Conservation (phyloP, 371 early-diverging fungal species). For the Actinomortierella wolfii region DNA sequence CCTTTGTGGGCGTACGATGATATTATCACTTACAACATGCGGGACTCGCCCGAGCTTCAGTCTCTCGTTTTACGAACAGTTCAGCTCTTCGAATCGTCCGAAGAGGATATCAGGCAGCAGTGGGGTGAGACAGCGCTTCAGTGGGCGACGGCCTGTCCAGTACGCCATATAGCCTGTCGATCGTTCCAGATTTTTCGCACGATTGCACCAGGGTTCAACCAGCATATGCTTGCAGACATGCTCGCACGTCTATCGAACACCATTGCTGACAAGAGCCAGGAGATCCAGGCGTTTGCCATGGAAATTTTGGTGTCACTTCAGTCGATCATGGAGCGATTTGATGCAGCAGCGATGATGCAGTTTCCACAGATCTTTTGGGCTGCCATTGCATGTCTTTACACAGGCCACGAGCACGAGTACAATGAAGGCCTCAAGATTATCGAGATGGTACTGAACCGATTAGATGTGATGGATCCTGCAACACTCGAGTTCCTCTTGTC, state of each 20-base stretch:
- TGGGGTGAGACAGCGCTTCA: constrained; percentile 90
- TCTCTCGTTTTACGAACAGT: constrained; percentile 54
- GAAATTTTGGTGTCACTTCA: constrained; percentile 82
- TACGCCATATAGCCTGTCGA: constrained; percentile 87
- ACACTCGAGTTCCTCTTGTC: constrained; percentile 47
- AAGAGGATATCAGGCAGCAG: constrained; percentile 73
- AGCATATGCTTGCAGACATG: constrained; percentile 83
- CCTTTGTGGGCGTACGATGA: constrained; percentile 85
- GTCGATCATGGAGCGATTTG: constrained; percentile 66
- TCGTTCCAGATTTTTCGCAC: constrained; percentile 88
- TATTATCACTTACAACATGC: constrained; percentile 57
- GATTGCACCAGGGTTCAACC: constrained; percentile 77
- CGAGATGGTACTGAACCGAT: constrained; percentile 62
- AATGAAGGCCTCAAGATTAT: constrained; percentile 68
- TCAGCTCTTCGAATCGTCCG: constrained; percentile 63
- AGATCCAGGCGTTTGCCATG: constrained; percentile 86
- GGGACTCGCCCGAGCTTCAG: constrained; percentile 55
- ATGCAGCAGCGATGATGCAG: constrained; percentile 57
- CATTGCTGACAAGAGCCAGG: constrained; percentile 79
- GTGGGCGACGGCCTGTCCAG: constrained; percentile 92
- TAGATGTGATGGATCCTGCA: constrained; percentile 52
- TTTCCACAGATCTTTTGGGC: constrained; percentile 89
- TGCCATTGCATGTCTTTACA: constrained; percentile 74
- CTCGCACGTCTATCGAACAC: constrained; percentile 84
- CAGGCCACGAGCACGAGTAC: constrained; percentile 81